Base-by-base conservation (phyloP, 495 filamentous ascomycete species). In the Penicillium antarcticum region DNA sequence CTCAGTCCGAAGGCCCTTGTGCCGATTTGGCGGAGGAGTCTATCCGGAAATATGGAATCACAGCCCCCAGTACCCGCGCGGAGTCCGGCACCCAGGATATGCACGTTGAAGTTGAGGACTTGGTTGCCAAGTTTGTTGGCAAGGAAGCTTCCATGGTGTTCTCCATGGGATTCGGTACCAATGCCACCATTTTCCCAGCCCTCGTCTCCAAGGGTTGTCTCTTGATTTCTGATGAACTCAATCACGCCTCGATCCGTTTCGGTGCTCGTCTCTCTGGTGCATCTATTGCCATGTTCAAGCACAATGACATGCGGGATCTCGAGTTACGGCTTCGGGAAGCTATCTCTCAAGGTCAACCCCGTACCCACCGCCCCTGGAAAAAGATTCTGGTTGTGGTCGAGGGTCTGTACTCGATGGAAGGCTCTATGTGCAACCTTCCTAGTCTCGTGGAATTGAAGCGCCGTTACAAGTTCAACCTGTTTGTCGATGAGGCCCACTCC, bases 381-480 rank as follows among this genome's bases (percentile, higher is more conserved):
- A 97, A 96, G 80, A 97, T 98, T 52, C 73, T 98, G 40, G 89
- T 98, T 43, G 91, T 92, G 31, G 90, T 98, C 33, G 94, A 98
- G 66, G 94, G 94, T 51, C 81, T 98, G 0, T 98, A 98, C 75
- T 97, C 92, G 2, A 98, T 98, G 94, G 94, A 98, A 71, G 94
- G 94, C 26, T 96, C 92, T 38, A 97, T 98, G 92, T 90, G 87
- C 67, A 92, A 98, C 61, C 81, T 98, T 24, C 94, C 92, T 12
- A 89, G 88, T 50, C 68, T 98, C 35, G 68, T 98, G 51, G 77
- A 75, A 33, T 79, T 98, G 58, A 96, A 94, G 77, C 87, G 85
- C 65, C 91, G 87, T 61, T 98, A 98, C 81, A 97, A 95, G 77
- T 97, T 95, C 74, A 77, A 88, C 62, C 81, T 98, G 13, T 98